Evolutionary conservation across 495 filamentous ascomycete species (phyloP).

Genomic region (Aspergillus affinis): DNA sequence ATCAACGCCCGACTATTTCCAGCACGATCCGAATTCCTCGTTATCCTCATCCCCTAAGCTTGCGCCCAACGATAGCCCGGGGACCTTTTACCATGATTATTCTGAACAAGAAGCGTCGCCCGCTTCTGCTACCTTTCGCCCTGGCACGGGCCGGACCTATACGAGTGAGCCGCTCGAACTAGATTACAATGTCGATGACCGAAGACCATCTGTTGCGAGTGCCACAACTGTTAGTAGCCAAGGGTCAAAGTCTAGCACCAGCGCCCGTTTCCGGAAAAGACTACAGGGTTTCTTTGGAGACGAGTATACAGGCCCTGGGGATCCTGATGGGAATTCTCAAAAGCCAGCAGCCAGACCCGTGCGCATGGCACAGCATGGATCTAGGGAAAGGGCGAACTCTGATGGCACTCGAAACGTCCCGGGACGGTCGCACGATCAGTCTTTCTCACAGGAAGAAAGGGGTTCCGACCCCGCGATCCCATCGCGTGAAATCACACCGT

Average conservation of each 20-base stretch:
- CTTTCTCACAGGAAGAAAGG: conserved; percentile 64
- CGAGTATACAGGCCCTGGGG: conserved; percentile 61
- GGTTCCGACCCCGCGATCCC: conserved; percentile 81
- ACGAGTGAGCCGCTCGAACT: conserved; percentile 68
- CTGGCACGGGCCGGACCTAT: conserved; percentile 58
- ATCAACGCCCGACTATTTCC: conserved; percentile 24
- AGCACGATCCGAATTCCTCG: conserved; percentile 39
- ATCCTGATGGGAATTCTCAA: conserved; percentile 64
- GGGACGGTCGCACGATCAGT: conserved; percentile 48
- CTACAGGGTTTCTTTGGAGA: conserved; percentile 86
- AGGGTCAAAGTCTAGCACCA: conserved; percentile 77
- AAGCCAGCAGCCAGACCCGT: conserved; percentile 49
- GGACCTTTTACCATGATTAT: conserved; percentile 45
- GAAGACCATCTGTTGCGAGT: conserved; percentile 87
- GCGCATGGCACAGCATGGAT: conserved; percentile 55
- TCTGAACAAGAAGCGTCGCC: conserved; percentile 51
- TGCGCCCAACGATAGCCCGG: conserved; percentile 34
- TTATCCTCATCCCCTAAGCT: conserved; percentile 32
- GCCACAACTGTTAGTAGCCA: conserved; percentile 86
- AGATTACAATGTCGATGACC: conserved; percentile 66
- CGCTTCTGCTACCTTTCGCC: conserved; percentile 65
- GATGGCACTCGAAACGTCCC: conserved; percentile 55
- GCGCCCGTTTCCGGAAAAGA: conserved; percentile 70
- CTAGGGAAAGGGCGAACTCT: conserved; percentile 75
- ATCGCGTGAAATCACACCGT: conserved; percentile 92